Evolutionary conservation across 257 asterid species (phyloP).

Genomic region (Petunia axillaris): DNA sequence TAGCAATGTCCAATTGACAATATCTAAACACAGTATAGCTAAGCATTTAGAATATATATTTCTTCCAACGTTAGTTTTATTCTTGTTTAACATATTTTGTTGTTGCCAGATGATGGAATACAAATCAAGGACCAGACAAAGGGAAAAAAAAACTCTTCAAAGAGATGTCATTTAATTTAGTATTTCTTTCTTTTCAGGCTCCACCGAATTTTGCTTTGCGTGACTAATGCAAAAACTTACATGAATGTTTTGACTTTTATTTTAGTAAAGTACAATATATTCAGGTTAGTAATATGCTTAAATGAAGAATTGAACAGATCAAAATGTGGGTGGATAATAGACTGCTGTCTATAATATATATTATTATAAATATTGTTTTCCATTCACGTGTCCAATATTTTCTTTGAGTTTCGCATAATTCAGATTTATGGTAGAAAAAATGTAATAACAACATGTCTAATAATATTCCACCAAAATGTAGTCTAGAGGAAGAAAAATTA

Average conservation of each 20-base stretch:
- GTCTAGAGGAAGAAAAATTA: no score
- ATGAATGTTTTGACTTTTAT: background rate
- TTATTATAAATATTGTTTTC: no score
- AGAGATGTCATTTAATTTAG: no score
- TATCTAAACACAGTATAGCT: conserved; percentile 10
- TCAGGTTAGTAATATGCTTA: background rate
- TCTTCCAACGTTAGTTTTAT: background rate
- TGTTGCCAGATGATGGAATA: background rate
- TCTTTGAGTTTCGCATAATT: no score
- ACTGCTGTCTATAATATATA: no score
- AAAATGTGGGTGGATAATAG: no score
- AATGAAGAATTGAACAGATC: background rate
- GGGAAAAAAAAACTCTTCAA: no score
- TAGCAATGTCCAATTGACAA: background rate
- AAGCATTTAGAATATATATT: background rate
- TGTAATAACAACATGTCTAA: no score
- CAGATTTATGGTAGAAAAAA: no score
- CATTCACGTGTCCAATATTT: no score
- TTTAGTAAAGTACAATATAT: background rate
- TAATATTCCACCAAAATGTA: no score
- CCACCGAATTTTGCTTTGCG: background rate
- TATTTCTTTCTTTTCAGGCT: background rate
- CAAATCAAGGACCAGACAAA: background rate
- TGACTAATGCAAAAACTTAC: background rate
- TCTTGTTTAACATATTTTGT: background rate